Percentiles rank a stretch among this genome's conserved stretches.
Evolutionary conservation across 306 rosid species (phyloP).

Genomic region (Lathyrus sativus): DNA sequence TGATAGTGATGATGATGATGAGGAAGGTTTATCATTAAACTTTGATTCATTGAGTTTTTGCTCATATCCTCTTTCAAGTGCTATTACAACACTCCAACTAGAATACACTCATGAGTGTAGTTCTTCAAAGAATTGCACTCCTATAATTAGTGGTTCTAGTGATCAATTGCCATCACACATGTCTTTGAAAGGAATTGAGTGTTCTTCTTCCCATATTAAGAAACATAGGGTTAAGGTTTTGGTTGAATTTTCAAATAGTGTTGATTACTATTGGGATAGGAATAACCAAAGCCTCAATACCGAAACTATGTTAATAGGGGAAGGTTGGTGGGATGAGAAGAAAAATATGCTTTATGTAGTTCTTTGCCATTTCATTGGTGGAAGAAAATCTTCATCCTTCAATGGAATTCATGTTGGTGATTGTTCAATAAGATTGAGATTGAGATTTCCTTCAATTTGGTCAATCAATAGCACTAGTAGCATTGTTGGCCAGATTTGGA

Average conservation of each 20-base stretch:
- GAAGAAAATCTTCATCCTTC: neutral
- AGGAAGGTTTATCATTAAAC: constrained; percentile 31
- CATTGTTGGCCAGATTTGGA: constrained; percentile 67
- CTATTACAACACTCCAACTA: constrained; percentile 36
- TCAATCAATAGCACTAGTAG: constrained; percentile 47
- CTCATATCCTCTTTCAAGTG: constrained; percentile 15
- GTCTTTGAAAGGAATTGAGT: constrained; percentile 40
- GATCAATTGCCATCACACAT: constrained; percentile 41
- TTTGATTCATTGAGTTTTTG: constrained; percentile 42
- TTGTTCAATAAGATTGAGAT: constrained; percentile 56
- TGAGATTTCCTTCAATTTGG: constrained; percentile 52
- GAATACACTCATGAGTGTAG: constrained; percentile 47
- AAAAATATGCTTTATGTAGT: constrained; percentile 39
- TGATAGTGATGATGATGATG: constrained; percentile 27
- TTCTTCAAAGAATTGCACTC: constrained; percentile 52
- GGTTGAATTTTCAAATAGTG: constrained; percentile 31
- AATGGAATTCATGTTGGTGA: constrained; percentile 47
- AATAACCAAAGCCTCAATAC: constrained; percentile 38
- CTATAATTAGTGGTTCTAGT: constrained; percentile 34
- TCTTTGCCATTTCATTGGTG: constrained; percentile 45
- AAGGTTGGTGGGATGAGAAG: constrained; percentile 65
- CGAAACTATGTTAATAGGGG: constrained; percentile 47
- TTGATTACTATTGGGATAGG: constrained; percentile 10
- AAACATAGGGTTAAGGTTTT: constrained; percentile 43
- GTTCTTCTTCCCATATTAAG: constrained; percentile 21